phyloP scores from a whole-genome alignment of 352 stramenopile genomes.

The Globisporangium cederbergense region DNA sequence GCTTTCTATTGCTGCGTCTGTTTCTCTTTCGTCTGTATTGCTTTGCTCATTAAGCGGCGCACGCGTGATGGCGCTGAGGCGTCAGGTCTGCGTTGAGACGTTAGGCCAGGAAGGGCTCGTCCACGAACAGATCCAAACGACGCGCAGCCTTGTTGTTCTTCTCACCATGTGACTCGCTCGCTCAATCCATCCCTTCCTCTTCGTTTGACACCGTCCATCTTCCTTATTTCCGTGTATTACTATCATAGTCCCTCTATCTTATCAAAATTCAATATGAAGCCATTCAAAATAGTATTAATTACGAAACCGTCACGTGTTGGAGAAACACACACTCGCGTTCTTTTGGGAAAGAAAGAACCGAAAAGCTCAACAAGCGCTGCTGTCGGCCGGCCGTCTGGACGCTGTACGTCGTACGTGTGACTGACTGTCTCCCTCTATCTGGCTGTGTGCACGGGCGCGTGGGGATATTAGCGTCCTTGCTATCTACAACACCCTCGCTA shows the following conservation, averaged over 20 bases:
- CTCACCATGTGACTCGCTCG: not conserved
- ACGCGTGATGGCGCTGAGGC: not conserved
- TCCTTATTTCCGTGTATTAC: conserved; percentile 1
- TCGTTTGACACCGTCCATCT: not conserved
- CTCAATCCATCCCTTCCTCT: not conserved
- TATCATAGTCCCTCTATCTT: not conserved
- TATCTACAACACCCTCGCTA: not conserved
- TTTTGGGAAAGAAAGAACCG: conserved; percentile 5
- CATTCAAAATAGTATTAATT: not conserved
- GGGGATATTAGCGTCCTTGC: not conserved
- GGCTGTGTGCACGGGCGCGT: not conserved
- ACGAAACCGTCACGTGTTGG: not conserved
- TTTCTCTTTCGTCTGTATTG: too few species aligned
- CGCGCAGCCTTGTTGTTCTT: not conserved
- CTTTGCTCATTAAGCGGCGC: too few species aligned
- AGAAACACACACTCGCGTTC: not conserved
- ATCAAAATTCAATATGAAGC: not conserved
- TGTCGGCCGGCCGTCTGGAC: not conserved
- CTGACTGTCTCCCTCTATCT: not conserved
- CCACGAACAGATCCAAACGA: not conserved
- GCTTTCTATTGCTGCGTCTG: too few species aligned
- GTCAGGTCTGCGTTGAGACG: too few species aligned
- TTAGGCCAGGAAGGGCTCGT: too few species aligned
- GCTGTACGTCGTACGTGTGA: not conserved
- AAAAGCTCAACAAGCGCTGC: conserved; percentile 3